These are phyloP conservation scores for Pyricularia pennisetigena DNA, from an alignment of 2,329 filamentous ascomycete genomes.

Conservation along the genomic window DNA sequence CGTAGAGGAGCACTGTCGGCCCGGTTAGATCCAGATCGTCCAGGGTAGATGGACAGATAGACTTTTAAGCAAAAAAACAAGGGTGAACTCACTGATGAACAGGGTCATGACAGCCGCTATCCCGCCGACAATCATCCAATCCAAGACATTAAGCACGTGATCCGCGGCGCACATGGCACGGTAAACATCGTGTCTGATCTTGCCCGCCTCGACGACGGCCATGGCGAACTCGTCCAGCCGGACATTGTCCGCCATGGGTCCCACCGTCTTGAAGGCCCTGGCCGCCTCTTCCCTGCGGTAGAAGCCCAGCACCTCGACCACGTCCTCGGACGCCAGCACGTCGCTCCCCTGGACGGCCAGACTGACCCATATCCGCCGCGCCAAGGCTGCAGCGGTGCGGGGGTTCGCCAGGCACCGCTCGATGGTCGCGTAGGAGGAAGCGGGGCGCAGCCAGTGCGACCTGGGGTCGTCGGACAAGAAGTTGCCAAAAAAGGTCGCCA, in stretches of 20 bases:
- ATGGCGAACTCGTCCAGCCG: slow-evolving; percentile 18
- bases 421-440: slow-evolving; percentile 15
- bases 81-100: slow-evolving; percentile 12
- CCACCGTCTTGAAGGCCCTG: slow-evolving; percentile 32
- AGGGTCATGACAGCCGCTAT: slow-evolving; percentile 16
- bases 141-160: slow-evolving; percentile 19
- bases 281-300: slow-evolving; percentile 15
- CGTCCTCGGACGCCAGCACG: slow-evolving; percentile 12
- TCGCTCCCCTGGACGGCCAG: slow-evolving; percentile 15
- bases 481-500: slow-evolving; percentile 17
- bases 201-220: slow-evolving; percentile 16
- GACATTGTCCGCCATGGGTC: slow-evolving; percentile 22
- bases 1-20: slow-evolving; percentile 10
- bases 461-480: slow-evolving; percentile 14
- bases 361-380: slow-evolving; percentile 18
- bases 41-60: background rate
- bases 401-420: slow-evolving; percentile 17
- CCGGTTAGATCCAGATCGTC: background rate
- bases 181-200: slow-evolving; percentile 17
- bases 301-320: slow-evolving; percentile 17
- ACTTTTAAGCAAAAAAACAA: background rate
- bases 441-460: slow-evolving; percentile 16
- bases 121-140: slow-evolving; percentile 16
- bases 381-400: slow-evolving; percentile 15
- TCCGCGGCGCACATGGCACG: slow-evolving; percentile 17